These are phyloP conservation scores for Linanthus parryae DNA, from an alignment of 148 eudicot genomes.

Conservation along the genomic window DNA sequence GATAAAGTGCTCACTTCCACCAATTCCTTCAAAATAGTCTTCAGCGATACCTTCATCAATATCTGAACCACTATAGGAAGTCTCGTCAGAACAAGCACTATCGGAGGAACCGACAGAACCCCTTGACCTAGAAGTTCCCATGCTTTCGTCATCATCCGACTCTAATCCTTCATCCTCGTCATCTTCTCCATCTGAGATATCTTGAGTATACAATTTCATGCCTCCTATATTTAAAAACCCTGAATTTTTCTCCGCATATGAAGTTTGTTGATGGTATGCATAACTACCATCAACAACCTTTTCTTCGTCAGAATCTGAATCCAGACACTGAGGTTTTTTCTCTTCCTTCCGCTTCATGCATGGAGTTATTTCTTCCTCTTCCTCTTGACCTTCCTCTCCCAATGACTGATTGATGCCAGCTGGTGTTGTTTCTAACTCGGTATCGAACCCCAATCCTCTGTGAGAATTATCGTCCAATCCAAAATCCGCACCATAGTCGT, in stretches of 20 bases:
- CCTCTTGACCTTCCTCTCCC: no score
- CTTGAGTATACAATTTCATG: constrained; percentile 72
- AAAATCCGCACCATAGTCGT: constrained; percentile 47
- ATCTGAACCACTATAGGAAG: constrained; percentile 60
- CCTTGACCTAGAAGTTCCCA: constrained; percentile 22
- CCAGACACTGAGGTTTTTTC: constrained; percentile 20
- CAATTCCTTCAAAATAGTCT: constrained; percentile 85
- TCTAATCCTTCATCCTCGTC: constrained; percentile 38
- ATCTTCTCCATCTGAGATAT: constrained; percentile 55
- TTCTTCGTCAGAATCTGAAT: constrained; percentile 35
- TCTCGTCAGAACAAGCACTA: constrained; percentile 50
- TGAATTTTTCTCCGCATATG: constrained; percentile 40
- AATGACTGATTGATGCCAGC: constrained; percentile 12
- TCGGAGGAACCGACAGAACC: constrained; percentile 43
- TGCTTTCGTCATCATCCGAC: constrained; percentile 47
- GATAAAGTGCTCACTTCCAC: constrained; percentile 51
- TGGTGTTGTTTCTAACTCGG: constrained; percentile 21
- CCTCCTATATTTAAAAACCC: constrained; percentile 81
- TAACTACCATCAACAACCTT: constrained; percentile 28
- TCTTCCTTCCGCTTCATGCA: constrained; percentile 27
- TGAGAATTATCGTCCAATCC: constrained; percentile 58
- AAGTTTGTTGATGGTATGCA: constrained; percentile 23
- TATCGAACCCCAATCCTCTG: constrained; percentile 73
- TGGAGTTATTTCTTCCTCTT: no score
- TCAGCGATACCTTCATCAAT: constrained; percentile 82